Percentiles rank a stretch among this genome's conserved stretches.
These are phyloP conservation scores for Oxytropis ochrocephala DNA, from an alignment of 306 rosid species.

Conservation along the genomic window DNA sequence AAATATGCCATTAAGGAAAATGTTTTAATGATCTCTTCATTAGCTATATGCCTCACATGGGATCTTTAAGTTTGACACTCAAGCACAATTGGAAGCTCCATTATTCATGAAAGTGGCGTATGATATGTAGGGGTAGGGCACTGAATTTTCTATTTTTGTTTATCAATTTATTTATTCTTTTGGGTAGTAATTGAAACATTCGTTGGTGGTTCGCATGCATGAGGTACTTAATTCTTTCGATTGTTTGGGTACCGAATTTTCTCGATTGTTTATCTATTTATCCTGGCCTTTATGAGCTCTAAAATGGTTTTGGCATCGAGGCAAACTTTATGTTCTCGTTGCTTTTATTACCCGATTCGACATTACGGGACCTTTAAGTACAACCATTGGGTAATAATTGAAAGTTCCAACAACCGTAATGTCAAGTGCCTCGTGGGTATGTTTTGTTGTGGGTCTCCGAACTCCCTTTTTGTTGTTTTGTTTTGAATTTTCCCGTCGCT, in stretches of 20 bases:
- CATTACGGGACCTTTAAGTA: too few relatives aligned
- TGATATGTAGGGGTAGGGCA: not conserved
- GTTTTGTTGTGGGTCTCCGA: not conserved
- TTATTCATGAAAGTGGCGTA: too few relatives aligned
- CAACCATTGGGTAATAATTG: too few relatives aligned
- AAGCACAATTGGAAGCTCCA: not conserved
- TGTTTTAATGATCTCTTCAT: too few relatives aligned
- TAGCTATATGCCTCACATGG: too few relatives aligned
- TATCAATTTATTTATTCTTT: not conserved
- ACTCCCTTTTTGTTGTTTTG: not conserved
- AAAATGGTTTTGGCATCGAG: not conserved
- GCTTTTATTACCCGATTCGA: too few relatives aligned
- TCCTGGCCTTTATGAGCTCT: not conserved
- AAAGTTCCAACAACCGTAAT: too few relatives aligned
- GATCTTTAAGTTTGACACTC: not conserved
- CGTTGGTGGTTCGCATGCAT: not conserved
- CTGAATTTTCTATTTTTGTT: not conserved
- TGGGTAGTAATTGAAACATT: too few relatives aligned
- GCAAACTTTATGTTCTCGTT: too few relatives aligned
- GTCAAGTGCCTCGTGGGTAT: not conserved
- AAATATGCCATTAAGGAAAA: too few relatives aligned
- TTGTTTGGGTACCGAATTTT: not conserved
- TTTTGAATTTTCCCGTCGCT: not conserved
- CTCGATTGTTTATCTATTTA: not conserved
- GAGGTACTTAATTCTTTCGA: too few relatives aligned